Evolutionary conservation across 352 stramenopile genomes (phyloP), one percentile per base, ranked within the genome.

Genomic region (Achlya hypogyna): DNA sequence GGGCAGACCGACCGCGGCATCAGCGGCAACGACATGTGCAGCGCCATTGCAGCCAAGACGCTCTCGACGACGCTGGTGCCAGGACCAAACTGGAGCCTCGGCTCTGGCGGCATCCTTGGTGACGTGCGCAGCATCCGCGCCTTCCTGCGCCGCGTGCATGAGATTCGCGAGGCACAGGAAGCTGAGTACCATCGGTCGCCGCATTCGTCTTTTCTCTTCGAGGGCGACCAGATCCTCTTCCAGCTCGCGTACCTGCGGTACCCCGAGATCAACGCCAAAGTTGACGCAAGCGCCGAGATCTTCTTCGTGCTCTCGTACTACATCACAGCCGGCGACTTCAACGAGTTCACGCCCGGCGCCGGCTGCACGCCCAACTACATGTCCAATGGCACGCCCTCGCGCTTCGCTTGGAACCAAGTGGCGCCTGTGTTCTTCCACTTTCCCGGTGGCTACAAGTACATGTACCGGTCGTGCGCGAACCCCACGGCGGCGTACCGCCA

Each of bases 1-100:
- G n/a, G 31, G 10, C 49, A 49, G 18, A 25, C 5, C 5, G 5
- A 59, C 14, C 47, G 32, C 32, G 38, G 27, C 20, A 27, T 47
- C 14, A 25, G 23, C 22, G 60, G 60, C 23, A 6, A 38, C 14
- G 22, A 67, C 18, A 67, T 67, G 25, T 67, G 60, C 60, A 31
- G 28, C 34, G 27, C 28, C 2, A 58, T 67, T 49, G 42, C 47
- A 2, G 47, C 38, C 40, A 67, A 67, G 32, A 59, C 60, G 2
- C n/a, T 25, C 16, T 59, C 49, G 31, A 31, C 51, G 8, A 58
- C 60, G 32, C n/a, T 47, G 22, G 27, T 34, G 5, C 18, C 25
- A 5, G 60, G 60, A n/a, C 60, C 60, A 25, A 67, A 67, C 43
- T 67, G 60, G 60, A 67, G 60, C 42, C 23, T 67, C 2, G 60